These are phyloP conservation scores for Gyrodon lividus DNA, from an alignment of 768 basidiomycete species.

Conservation along the genomic window DNA sequence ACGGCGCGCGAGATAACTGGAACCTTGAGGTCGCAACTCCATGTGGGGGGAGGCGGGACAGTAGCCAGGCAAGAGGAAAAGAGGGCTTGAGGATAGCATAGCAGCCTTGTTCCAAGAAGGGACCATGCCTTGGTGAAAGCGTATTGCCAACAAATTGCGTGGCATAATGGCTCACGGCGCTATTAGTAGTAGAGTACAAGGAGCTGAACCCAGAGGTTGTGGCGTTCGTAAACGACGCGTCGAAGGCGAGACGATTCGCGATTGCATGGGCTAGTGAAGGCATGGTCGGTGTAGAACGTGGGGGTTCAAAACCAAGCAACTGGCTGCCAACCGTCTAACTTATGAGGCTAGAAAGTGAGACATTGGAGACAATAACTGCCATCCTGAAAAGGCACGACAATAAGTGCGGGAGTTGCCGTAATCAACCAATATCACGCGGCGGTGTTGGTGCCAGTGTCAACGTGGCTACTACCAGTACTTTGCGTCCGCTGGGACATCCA, in stretches of 20 bases:
- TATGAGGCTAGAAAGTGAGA: constrained; percentile 7
- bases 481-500: too few relatives aligned
- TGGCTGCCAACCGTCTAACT: not conserved
- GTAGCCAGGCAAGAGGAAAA: not conserved
- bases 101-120: not conserved
- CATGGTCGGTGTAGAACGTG: constrained; percentile 7
- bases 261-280: not conserved
- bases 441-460: not conserved
- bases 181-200: constrained; percentile 24
- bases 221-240: not conserved
- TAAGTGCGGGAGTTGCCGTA: constrained; percentile 10
- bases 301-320: constrained; percentile 11
- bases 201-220: not conserved
- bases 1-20: not conserved
- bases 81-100: not conserved
- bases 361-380: constrained; percentile 33
- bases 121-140: not conserved
- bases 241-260: not conserved
- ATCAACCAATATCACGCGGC: not conserved
- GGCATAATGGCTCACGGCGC: not conserved
- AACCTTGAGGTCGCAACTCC: not conserved
- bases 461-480: not conserved
- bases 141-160: constrained; percentile 1
- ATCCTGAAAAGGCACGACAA: constrained; percentile 2
- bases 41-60: too few relatives aligned